Conservation (phyloP, 768 basidiomycete genomes). For the Kwoniella newhampshirensis region DNA sequence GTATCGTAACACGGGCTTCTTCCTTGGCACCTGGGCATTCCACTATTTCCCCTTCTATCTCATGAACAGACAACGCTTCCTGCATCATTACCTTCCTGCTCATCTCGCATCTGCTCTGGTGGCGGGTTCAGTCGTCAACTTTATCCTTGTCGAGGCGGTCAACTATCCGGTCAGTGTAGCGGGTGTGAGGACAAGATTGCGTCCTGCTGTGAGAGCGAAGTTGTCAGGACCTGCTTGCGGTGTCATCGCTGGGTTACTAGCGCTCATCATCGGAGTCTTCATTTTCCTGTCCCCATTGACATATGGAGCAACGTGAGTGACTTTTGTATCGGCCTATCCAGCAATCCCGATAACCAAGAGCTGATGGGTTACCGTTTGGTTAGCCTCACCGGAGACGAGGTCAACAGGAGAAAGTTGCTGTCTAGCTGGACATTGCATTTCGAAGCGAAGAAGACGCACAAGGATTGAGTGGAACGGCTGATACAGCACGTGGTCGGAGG, state of each 20-base stretch:
- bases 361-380: constrained; percentile 61
- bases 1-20: constrained; percentile 94
- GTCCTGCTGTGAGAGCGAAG: constrained; percentile 63
- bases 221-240: constrained; percentile 60
- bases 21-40: constrained; percentile 87
- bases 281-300: constrained; percentile 83
- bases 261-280: constrained; percentile 59
- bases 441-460: constrained; percentile 38
- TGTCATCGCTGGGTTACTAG: constrained; percentile 64
- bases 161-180: constrained; percentile 82
- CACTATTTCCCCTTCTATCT: constrained; percentile 98
- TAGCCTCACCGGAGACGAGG: constrained; percentile 77
- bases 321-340: neutral
- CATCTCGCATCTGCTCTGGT: constrained; percentile 89
- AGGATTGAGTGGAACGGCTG: neutral
- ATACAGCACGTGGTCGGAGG: neutral
- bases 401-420: constrained; percentile 78
- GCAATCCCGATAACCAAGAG: too few species aligned
- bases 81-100: constrained; percentile 97
- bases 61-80: constrained; percentile 93
- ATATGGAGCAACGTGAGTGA: constrained; percentile 81
- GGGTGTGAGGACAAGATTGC: constrained; percentile 66
- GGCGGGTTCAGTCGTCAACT: constrained; percentile 87
- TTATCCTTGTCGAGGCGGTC: constrained; percentile 81
- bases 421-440: constrained; percentile 87